These are phyloP conservation scores for Knufia petricola DNA, from an alignment of 2,329 filamentous ascomycete species.

Conservation along the genomic window DNA sequence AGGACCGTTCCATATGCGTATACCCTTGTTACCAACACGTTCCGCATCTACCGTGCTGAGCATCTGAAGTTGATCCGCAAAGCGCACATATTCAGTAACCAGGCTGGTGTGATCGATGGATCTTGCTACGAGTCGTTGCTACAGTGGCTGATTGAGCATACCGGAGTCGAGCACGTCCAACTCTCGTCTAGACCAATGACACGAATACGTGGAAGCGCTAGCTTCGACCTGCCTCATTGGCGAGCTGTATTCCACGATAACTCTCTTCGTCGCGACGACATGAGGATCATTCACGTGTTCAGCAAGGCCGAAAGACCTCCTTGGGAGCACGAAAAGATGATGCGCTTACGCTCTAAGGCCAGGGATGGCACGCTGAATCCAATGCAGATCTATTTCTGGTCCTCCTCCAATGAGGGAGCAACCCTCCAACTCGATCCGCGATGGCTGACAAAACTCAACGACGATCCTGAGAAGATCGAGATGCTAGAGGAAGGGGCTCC, in stretches of 20 bases:
- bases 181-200: slow-evolving; percentile 14
- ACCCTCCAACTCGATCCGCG: background rate
- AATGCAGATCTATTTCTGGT: slow-evolving; percentile 7
- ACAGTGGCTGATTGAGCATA: slow-evolving; percentile 14
- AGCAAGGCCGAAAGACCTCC: background rate
- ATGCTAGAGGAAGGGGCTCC: background rate
- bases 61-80: slow-evolving; percentile 11
- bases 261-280: background rate
- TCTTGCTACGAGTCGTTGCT: slow-evolving; percentile 17
- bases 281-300: background rate
- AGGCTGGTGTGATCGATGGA: slow-evolving; percentile 13
- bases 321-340: slow-evolving; percentile 5
- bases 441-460: slow-evolving; percentile 3
- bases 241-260: background rate
- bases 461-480: slow-evolving; percentile 3
- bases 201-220: slow-evolving; percentile 10
- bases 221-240: slow-evolving; percentile 1
- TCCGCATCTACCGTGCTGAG: slow-evolving; percentile 8
- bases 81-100: slow-evolving; percentile 12
- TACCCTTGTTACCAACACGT: background rate
- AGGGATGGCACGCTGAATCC: slow-evolving; percentile 1
- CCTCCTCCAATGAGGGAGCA: background rate
- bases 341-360: background rate
- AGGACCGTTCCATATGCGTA: background rate
- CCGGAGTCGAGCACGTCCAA: slow-evolving; percentile 10